Conservation (phyloP, 1,284 basidiomycete genomes). For the Trichosporon sp. region DNA sequence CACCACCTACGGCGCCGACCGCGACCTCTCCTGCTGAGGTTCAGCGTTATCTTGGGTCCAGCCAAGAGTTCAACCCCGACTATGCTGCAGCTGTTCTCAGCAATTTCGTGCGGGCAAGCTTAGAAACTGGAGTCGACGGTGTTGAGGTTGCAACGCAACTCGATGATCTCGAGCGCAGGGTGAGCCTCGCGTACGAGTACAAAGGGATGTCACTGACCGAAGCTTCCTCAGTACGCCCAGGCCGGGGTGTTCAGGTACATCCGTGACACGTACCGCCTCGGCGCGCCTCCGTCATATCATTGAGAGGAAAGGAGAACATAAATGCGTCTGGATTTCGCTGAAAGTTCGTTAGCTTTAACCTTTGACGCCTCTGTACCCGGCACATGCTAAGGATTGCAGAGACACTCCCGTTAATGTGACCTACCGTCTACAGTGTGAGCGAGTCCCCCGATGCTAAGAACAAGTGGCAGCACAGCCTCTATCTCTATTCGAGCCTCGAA, state of each 20-base stretch:
- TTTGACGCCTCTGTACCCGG: too few species aligned
- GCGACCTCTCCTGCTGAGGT: conserved; percentile 10
- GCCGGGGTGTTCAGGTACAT: background rate
- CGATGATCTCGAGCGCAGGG: background rate
- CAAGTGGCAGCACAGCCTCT: too few species aligned
- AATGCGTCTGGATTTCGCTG: background rate
- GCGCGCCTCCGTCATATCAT: background rate
- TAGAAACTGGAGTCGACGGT: background rate
- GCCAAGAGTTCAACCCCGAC: conserved; percentile 14
- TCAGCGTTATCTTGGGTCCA: conserved; percentile 10
- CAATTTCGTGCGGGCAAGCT: conserved; percentile 8
- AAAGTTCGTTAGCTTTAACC: too few species aligned
- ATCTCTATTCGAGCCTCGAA: too few species aligned
- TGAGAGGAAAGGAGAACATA: background rate
- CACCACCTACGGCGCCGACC: conserved; percentile 8
- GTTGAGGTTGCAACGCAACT: background rate
- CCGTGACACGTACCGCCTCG: background rate
- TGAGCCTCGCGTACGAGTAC: background rate
- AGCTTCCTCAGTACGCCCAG: background rate
- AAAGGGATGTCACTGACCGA: background rate
- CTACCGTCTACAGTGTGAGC: too few species aligned
- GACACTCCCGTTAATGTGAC: too few species aligned
- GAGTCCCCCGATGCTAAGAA: too few species aligned
- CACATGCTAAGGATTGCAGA: too few species aligned
- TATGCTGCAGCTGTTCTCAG: conserved; percentile 13